These are phyloP conservation scores for Phlebopus sp. DNA, from an alignment of 1,284 basidiomycete genomes.

Conservation along the genomic window DNA sequence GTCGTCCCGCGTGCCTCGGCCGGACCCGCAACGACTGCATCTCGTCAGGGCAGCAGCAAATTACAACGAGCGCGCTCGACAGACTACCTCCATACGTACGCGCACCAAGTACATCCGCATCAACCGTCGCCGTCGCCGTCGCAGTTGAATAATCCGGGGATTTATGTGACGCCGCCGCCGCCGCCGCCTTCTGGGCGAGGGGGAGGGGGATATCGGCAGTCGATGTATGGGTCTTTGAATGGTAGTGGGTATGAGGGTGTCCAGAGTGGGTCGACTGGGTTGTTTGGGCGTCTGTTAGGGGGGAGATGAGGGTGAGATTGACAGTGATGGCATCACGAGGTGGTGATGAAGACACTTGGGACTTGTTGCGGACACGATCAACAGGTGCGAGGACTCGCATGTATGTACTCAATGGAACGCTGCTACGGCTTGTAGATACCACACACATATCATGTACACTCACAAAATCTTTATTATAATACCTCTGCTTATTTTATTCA, in stretches of 20 bases:
- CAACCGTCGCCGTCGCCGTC: slow-evolving; percentile 3
- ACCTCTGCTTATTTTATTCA: no score
- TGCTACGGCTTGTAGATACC: no score
- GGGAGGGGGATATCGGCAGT: slow-evolving; percentile 13
- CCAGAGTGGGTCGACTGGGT: slow-evolving; percentile 8
- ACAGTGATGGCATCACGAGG: no score
- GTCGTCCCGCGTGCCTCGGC: not conserved
- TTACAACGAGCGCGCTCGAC: slow-evolving; percentile 13
- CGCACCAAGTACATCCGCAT: slow-evolving; percentile 3
- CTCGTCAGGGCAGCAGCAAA: not conserved
- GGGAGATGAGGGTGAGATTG: slow-evolving; percentile 3
- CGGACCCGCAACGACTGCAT: no score
- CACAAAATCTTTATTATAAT: no score
- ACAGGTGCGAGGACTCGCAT: no score
- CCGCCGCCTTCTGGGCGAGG: slow-evolving; percentile 9
- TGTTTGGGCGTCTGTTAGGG: slow-evolving; percentile 22
- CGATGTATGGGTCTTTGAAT: slow-evolving; percentile 15
- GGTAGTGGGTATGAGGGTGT: not conserved
- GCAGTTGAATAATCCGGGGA: not conserved
- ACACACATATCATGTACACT: no score
- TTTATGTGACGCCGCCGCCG: slow-evolving; percentile 3
- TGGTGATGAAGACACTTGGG: no score
- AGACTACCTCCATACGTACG: slow-evolving; percentile 4
- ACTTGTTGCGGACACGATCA: no score
- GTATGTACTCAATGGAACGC: no score